Evolutionary conservation across 148 eudicot species (phyloP).

Genomic region (Cornus suecica): DNA sequence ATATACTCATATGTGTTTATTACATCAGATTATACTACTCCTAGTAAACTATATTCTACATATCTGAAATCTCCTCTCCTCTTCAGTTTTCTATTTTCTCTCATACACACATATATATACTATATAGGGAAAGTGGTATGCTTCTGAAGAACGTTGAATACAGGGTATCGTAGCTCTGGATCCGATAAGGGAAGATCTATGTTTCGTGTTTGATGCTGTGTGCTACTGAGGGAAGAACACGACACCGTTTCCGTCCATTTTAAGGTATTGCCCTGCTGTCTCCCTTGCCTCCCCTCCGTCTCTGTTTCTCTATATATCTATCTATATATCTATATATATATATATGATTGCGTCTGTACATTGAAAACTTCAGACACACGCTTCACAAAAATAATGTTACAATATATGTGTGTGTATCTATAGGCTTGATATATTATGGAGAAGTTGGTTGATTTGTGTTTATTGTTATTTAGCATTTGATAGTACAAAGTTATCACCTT

Average conservation of each 20-base stretch:
- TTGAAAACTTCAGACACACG: slow-evolving; percentile 27
- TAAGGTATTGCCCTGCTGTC: slow-evolving; percentile 9
- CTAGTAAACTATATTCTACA: too few relatives aligned
- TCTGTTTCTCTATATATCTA: not conserved
- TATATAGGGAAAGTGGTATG: not conserved
- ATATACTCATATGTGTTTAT: not conserved
- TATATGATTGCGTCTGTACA: slow-evolving; percentile 1
- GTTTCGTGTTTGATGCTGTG: slow-evolving; percentile 28
- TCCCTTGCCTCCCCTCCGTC: not conserved
- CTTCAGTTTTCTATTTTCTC: not conserved
- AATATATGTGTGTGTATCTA: not conserved
- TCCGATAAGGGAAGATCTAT: slow-evolving; percentile 30
- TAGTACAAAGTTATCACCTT: not conserved
- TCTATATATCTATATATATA: not conserved
- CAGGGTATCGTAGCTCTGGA: slow-evolving; percentile 1
- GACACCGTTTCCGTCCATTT: slow-evolving; percentile 20
- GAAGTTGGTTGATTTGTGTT: not conserved
- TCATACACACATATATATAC: not conserved
- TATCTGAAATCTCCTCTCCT: not conserved
- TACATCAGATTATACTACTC: too few relatives aligned
- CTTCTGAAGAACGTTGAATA: not conserved
- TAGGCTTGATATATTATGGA: not conserved
- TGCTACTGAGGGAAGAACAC: slow-evolving; percentile 18
- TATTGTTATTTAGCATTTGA: not conserved
- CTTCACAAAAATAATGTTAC: not conserved